A percentile compares a stretch with the other conserved stretches of the same genome.
phyloP scores from a whole-genome alignment of 805 yeast genomes.

The Sungouiella thailandica region DNA sequence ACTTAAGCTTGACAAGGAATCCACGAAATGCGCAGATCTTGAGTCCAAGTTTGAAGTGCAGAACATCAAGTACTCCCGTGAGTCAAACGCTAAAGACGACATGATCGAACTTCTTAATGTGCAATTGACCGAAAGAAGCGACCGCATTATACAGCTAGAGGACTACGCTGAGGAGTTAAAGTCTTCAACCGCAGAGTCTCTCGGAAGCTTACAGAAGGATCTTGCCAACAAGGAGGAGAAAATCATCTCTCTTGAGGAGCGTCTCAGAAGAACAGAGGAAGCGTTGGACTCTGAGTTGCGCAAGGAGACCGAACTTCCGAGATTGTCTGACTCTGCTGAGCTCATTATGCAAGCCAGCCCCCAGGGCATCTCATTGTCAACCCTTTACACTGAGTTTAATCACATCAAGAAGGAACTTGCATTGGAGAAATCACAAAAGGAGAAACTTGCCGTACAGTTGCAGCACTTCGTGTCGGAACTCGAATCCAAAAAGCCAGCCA shows the following conservation, averaged over 20 bases:
- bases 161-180: constrained; percentile 37
- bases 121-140: constrained; percentile 47
- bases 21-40: constrained; percentile 15
- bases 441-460: constrained; percentile 63
- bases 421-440: constrained; percentile 67
- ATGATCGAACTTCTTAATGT: constrained; percentile 50
- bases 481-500: constrained; percentile 71
- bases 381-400: constrained; percentile 60
- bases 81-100: constrained; percentile 51
- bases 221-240: constrained; percentile 35
- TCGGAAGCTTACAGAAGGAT: constrained; percentile 29
- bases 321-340: constrained; percentile 55
- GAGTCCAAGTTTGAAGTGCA: constrained; percentile 39
- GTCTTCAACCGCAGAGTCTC: constrained; percentile 31
- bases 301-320: constrained; percentile 35
- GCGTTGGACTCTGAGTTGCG: constrained; percentile 36
- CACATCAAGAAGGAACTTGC: constrained; percentile 60
- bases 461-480: constrained; percentile 69
- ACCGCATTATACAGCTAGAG: constrained; percentile 53
- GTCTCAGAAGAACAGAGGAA: constrained; percentile 35
- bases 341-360: constrained; percentile 39
- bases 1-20: constrained; percentile 32
- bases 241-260: constrained; percentile 28
- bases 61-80: constrained; percentile 35
- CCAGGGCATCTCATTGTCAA: constrained; percentile 56